Percentiles rank a stretch among this genome's conserved stretches.
These are phyloP conservation scores for Kokia cookei DNA, from an alignment of 441 rosid genomes.

Conservation along the genomic window DNA sequence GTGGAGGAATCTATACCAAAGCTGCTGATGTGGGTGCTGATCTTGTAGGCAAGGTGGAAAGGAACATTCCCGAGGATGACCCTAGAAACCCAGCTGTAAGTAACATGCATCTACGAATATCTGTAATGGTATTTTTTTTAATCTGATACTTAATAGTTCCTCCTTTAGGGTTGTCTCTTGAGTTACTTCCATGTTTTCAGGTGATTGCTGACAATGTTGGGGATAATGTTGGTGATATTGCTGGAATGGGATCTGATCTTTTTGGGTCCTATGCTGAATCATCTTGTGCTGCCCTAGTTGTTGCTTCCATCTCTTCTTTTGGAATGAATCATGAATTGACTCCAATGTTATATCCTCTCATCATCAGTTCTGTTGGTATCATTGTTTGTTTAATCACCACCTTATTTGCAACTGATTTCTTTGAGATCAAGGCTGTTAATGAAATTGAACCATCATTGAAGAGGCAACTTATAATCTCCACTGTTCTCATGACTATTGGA, in stretches of 20 bases:
- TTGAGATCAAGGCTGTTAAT: constrained; percentile 81
- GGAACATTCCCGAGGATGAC: constrained; percentile 75
- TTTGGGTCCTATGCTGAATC: constrained; percentile 86
- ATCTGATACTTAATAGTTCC: background rate
- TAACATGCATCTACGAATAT: background rate
- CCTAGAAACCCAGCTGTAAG: constrained; percentile 83
- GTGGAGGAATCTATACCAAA: constrained; percentile 91
- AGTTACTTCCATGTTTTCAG: constrained; percentile 22
- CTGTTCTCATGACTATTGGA: constrained; percentile 73
- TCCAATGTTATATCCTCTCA: constrained; percentile 81
- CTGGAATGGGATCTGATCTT: constrained; percentile 99
- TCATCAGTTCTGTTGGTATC: constrained; percentile 82
- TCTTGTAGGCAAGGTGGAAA: constrained; percentile 74
- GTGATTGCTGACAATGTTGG: constrained; percentile 98
- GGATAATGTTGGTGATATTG: constrained; percentile 96
- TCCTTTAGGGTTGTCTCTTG: background rate
- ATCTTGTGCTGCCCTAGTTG: constrained; percentile 33
- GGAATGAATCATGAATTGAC: constrained; percentile 81
- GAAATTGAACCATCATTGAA: constrained; percentile 88
- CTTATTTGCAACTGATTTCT: constrained; percentile 78
- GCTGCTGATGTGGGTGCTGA: constrained; percentile 87
- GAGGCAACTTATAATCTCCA: constrained; percentile 83
- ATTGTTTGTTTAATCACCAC: constrained; percentile 83
- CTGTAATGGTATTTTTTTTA: background rate
- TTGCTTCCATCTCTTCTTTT: constrained; percentile 94